Conservation (phyloP, 2,329 filamentous ascomycete genomes). For the Daldinia eschscholtzii region DNA sequence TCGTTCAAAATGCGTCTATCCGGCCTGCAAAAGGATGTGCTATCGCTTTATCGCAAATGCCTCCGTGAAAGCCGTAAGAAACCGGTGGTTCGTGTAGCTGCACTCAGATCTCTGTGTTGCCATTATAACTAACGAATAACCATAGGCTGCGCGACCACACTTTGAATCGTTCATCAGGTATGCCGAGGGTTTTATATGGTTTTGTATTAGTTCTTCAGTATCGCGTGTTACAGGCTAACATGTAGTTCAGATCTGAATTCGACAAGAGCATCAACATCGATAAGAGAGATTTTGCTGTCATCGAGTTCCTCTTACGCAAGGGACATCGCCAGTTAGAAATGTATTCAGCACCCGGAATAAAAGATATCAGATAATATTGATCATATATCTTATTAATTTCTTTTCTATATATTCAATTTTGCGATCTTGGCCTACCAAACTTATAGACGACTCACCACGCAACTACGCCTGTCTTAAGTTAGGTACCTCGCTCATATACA, state of each 20-base stretch:
- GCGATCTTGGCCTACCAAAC: neutral
- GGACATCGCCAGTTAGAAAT: constrained; percentile 84
- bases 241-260: constrained; percentile 75
- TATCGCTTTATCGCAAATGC: constrained; percentile 88
- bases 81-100: constrained; percentile 69
- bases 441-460: neutral
- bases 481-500: neutral
- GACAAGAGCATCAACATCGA: constrained; percentile 75
- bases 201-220: neutral
- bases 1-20: constrained; percentile 69
- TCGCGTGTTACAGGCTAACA: constrained; percentile 28
- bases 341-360: constrained; percentile 84
- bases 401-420: neutral
- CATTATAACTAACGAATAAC: constrained; percentile 16
- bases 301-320: constrained; percentile 87
- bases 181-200: neutral
- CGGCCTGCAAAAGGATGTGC: constrained; percentile 89
- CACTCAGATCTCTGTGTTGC: neutral
- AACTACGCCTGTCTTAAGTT: neutral
- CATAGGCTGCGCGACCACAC: constrained; percentile 67
- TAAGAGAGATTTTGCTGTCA: constrained; percentile 86
- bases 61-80: constrained; percentile 85
- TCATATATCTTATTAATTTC: neutral
- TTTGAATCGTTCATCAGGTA: constrained; percentile 76
- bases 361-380: constrained; percentile 70